A percentile compares a stretch with the other conserved stretches of the same genome.
phyloP scores from a whole-genome alignment of 208 protist species.

The Wallacemonas sp. region DNA sequence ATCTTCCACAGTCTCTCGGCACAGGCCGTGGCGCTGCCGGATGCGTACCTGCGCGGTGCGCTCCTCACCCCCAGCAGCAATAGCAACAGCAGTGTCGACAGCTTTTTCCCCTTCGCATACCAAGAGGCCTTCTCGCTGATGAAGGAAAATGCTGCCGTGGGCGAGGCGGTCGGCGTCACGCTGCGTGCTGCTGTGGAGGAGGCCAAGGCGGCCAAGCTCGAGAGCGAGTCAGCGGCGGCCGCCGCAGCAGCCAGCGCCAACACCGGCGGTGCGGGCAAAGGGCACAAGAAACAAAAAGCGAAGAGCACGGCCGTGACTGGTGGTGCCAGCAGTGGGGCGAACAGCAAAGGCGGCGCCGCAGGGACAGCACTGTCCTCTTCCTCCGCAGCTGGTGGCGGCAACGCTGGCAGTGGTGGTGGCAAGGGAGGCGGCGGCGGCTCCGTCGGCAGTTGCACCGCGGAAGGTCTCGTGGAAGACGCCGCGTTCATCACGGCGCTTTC shows the following conservation, averaged over 20 bases:
- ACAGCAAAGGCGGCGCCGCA: no score
- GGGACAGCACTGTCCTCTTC: neutral
- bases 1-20: slow-evolving; percentile 10
- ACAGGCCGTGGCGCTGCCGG: slow-evolving; percentile 1
- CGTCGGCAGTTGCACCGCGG: neutral
- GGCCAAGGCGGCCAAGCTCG: neutral
- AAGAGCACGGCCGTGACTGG: neutral
- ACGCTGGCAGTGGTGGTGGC: neutral
- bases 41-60: neutral
- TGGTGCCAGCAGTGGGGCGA: no score
- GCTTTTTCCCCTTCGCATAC: neutral
- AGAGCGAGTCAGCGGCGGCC: neutral
- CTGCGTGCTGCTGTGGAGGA: neutral
- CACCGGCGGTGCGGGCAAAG: neutral
- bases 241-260: neutral
- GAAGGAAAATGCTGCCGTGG: neutral
- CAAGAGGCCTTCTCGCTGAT: neutral
- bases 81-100: neutral
- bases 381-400: neutral
- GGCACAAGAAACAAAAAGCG: slow-evolving; percentile 1
- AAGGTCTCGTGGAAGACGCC: neutral
- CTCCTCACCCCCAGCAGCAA: slow-evolving; percentile 7
- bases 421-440: no score
- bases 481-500: neutral
- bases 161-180: neutral